phyloP scores from a whole-genome alignment of 163 green algal species.

The Coccomyxa subellipsoidea region DNA sequence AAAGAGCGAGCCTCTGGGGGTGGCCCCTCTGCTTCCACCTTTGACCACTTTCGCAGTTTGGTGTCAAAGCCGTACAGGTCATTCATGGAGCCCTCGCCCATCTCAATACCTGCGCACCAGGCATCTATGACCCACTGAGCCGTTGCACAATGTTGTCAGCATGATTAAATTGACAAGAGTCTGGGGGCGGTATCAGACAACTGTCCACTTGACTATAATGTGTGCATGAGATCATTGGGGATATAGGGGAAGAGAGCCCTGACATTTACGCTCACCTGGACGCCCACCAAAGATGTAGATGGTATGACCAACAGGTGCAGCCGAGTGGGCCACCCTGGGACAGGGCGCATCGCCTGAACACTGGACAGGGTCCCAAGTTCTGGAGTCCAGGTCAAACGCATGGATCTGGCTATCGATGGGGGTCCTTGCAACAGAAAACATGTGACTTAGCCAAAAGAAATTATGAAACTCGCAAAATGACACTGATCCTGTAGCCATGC shows the following conservation, averaged over 20 bases:
- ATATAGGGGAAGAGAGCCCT: background rate
- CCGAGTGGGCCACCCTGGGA: slow-evolving; percentile 29
- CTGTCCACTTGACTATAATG: background rate
- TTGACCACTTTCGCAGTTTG: slow-evolving; percentile 18
- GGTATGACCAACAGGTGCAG: slow-evolving; percentile 9
- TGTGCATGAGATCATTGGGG: background rate
- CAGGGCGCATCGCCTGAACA: slow-evolving; percentile 12
- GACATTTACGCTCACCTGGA: background rate
- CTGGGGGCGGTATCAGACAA: background rate
- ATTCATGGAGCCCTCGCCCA: slow-evolving; percentile 38
- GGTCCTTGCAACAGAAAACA: background rate
- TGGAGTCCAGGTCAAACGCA: slow-evolving; percentile 16
- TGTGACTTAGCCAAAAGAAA: background rate
- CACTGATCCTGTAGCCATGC: background rate
- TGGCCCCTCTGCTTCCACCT: background rate
- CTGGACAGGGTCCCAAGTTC: slow-evolving; percentile 8
- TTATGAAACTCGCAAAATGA: background rate
- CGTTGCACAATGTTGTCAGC: background rate
- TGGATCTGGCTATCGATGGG: slow-evolving; percentile 29
- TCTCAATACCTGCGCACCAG: slow-evolving; percentile 29
- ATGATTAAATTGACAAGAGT: background rate
- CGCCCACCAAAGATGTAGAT: slow-evolving; percentile 34
- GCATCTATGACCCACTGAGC: background rate
- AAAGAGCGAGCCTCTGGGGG: slow-evolving; percentile 37
- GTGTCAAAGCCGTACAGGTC: slow-evolving; percentile 53